Base-by-base conservation (phyloP, 139 green algal species). In the Trebouxia sp. region DNA sequence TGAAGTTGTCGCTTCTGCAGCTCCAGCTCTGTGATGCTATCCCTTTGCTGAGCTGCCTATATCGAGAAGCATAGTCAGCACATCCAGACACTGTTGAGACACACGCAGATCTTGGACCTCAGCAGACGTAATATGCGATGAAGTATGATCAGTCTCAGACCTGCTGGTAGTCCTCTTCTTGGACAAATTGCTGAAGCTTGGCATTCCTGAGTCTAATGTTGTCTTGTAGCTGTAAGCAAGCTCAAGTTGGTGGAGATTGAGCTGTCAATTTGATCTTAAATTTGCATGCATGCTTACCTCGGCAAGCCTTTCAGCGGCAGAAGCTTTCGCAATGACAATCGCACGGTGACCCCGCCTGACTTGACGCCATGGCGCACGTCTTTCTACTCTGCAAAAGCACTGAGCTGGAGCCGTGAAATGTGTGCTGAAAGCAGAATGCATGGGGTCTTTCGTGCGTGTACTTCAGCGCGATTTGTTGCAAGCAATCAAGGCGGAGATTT, bases 11-110 rank as follows among this genome's bases (percentile, higher is more conserved):
- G 14, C 30, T 30, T 69, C 24, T 69, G 28, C 58, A 69, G 30
- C 30, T 69, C 58, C 0, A 69, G 58, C 30, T 69, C 30, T 24
- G 58, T 69, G 58, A 69, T 69, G 58, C 58, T 41, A 42, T 69
- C 58, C 41, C 58, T 28, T 39, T 69, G 58, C 58, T 69, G 58
- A 41, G 58, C 58, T 69, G 58, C 58, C 58, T 69, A 22, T 30
- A 41, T n/a, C n/a, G 58, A 41, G 26, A 37, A 26, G 24, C 55
- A 65, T 65, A 37, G 55, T 65, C 26, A 26, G 47, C 47, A 53
- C n/a, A n/a, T n/a, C n/a, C n/a, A n/a, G n/a, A n/a, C n/a, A n/a
- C n/a, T n/a, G n/a, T n/a, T n/a, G n/a, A n/a, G n/a, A n/a, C n/a
- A n/a, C n/a, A n/a, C n/a, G n/a, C n/a, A n/a, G n/a, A n/a, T n/a